phyloP scores from a whole-genome alignment of 805 yeast genomes.

The Saccharomycopsis amapae region DNA sequence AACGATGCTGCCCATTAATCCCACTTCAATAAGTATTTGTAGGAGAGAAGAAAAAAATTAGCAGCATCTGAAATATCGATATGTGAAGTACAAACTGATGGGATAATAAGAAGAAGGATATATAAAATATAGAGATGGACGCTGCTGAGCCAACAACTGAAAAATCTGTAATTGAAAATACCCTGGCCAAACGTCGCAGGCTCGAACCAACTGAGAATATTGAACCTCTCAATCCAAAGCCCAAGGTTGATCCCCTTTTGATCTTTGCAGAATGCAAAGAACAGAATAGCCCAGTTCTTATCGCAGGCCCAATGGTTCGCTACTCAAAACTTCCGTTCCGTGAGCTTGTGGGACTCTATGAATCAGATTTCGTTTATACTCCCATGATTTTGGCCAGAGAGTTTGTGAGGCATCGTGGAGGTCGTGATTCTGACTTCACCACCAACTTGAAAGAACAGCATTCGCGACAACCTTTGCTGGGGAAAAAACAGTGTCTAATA shows the following conservation, averaged over 20 bases:
- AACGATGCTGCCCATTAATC: no score
- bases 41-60: no score
- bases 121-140: no score
- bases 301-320: conserved; percentile 95
- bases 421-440: conserved; percentile 78
- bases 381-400: conserved; percentile 97
- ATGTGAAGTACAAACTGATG: no score
- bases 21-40: no score
- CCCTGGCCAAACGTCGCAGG: no score
- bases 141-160: no score
- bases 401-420: conserved; percentile 76
- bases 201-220: neutral
- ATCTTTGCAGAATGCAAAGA: conserved; percentile 41
- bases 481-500: no score
- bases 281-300: conserved; percentile 49
- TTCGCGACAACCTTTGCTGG: conserved; percentile 30
- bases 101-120: no score
- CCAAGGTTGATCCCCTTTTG: conserved; percentile 41
- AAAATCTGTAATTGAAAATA: no score
- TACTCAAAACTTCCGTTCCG: conserved; percentile 92
- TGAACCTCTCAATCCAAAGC: conserved; percentile 1
- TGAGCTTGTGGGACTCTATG: conserved; percentile 64
- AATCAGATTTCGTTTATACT: conserved; percentile 78
- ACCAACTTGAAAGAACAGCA: conserved; percentile 66
- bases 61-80: no score